Conservation (phyloP, 1,284 basidiomycete genomes). For the Trichosporon inkin region DNA sequence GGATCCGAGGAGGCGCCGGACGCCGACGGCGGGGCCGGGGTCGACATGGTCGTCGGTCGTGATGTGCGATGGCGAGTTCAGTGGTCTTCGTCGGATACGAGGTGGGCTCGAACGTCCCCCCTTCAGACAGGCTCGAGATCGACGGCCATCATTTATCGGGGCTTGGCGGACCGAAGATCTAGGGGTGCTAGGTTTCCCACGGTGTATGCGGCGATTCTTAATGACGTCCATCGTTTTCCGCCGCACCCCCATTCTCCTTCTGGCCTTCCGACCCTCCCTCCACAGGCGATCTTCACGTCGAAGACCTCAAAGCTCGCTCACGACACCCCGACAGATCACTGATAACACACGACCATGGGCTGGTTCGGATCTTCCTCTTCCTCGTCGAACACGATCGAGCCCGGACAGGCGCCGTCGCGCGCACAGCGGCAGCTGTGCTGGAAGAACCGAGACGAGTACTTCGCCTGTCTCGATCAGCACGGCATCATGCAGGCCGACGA, state of each 20-base stretch:
- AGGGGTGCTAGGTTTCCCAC: background rate
- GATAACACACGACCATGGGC: background rate
- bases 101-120: background rate
- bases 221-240: conserved; percentile 13
- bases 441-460: conserved; percentile 49
- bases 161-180: background rate
- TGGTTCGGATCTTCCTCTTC: conserved; percentile 8
- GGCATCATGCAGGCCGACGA: conserved; percentile 40
- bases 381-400: background rate
- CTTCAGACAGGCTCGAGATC: too few species aligned
- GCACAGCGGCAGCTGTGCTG: conserved; percentile 50
- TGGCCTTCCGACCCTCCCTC: background rate
- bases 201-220: background rate
- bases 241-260: conserved; percentile 6
- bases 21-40: background rate
- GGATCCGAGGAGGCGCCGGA: background rate
- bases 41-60: background rate
- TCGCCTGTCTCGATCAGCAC: conserved; percentile 48
- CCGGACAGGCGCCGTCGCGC: conserved; percentile 42
- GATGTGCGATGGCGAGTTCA: background rate
- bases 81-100: background rate
- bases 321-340: background rate
- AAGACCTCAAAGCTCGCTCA: background rate
- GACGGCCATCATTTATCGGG: too few species aligned
- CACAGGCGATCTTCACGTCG: background rate